A percentile compares a stretch with the other conserved stretches of the same genome.
These are phyloP conservation scores for Nannochloropsis salina DNA, from an alignment of 108 stramenopile species.

Conservation along the genomic window DNA sequence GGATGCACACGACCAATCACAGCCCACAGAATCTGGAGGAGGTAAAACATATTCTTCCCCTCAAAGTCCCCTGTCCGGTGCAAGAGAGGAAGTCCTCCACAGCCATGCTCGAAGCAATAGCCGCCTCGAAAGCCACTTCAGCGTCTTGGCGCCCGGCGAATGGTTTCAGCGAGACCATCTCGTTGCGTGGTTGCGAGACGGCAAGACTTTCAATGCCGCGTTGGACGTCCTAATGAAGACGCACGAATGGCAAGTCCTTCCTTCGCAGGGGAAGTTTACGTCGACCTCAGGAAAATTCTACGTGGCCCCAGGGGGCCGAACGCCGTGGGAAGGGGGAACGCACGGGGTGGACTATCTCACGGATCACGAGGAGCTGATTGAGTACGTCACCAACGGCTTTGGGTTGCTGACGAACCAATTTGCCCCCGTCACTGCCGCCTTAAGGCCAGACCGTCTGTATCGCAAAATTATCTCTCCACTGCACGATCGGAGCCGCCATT, in stretches of 20 bases:
- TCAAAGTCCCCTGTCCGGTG: too few relatives aligned
- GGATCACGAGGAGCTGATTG: neutral
- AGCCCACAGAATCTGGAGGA: too few relatives aligned
- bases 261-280: neutral
- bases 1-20: too few relatives aligned
- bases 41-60: too few relatives aligned
- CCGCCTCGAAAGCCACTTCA: too few relatives aligned
- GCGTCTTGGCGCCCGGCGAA: neutral
- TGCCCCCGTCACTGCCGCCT: neutral
- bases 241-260: conserved; percentile 9
- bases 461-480: neutral
- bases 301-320: neutral
- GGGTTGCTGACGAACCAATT: neutral
- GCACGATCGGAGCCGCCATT: neutral
- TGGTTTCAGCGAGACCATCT: neutral
- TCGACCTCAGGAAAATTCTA: neutral
- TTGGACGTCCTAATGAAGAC: neutral
- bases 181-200: neutral
- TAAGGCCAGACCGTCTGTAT: neutral
- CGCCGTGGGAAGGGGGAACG: conserved; percentile 3
- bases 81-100: too few relatives aligned
- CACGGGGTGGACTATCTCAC: neutral
- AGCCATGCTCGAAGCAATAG: too few relatives aligned
- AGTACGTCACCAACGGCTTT: neutral
- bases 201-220: neutral